These are phyloP conservation scores for Capsicum chinense DNA, from an alignment of 257 asterid genomes.

Conservation along the genomic window DNA sequence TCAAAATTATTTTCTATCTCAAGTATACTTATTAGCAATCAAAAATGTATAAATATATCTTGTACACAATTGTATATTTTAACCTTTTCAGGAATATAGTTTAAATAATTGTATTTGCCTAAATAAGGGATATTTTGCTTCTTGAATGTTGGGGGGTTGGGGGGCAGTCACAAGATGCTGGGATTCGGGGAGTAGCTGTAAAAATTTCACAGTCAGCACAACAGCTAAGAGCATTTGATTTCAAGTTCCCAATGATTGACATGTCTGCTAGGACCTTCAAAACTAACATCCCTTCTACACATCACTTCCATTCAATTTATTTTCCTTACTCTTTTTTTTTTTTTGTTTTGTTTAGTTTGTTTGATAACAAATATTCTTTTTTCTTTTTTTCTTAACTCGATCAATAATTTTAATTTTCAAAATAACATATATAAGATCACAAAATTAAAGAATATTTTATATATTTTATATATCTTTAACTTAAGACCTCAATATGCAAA, in stretches of 20 bases:
- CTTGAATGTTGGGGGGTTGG: neutral
- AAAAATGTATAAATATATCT: neutral
- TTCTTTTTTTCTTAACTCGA: no score
- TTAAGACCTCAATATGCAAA: no score
- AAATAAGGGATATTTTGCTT: neutral
- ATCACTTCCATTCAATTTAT: no score
- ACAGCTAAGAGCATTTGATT: neutral
- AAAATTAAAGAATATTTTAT: no score
- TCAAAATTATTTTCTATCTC: no score
- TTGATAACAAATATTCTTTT: no score
- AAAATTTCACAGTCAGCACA: neutral
- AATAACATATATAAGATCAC: no score
- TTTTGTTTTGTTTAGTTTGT: no score
- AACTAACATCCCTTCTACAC: neutral
- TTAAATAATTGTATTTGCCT: neutral
- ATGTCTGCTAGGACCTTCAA: conserved; percentile 33
- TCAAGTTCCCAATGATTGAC: conserved; percentile 46
- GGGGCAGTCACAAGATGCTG: neutral
- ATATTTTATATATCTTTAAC: no score
- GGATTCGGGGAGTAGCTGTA: conserved; percentile 36
- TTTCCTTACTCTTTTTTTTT: no score
- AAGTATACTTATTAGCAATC: neutral
- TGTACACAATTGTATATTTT: neutral
- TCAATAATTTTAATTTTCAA: no score
- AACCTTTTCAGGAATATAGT: neutral